phyloP scores from a whole-genome alignment of 768 basidiomycete genomes.

The Sarcodon aspratus region DNA sequence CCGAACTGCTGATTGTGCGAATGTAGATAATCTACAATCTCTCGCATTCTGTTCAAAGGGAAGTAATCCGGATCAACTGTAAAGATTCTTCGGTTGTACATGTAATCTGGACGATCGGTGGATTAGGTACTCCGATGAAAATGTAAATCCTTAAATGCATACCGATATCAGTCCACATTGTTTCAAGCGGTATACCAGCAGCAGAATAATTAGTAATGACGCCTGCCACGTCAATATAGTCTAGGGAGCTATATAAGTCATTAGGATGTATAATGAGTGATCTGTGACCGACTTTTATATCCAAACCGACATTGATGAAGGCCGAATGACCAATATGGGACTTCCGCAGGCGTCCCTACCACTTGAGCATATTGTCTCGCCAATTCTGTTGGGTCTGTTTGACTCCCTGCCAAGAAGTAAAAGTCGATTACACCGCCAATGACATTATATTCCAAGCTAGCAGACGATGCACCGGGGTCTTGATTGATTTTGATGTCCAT shows the following conservation, averaged over 20 bases:
- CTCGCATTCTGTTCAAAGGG: slow-evolving; percentile 48
- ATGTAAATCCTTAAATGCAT: slow-evolving; percentile 4
- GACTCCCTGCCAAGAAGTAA: slow-evolving; percentile 65
- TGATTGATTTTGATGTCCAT: slow-evolving; percentile 66
- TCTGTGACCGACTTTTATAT: slow-evolving; percentile 34
- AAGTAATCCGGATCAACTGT: slow-evolving; percentile 62
- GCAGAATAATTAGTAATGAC: slow-evolving; percentile 53
- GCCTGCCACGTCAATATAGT: slow-evolving; percentile 48
- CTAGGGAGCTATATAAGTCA: slow-evolving; percentile 16
- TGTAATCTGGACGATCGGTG: slow-evolving; percentile 39
- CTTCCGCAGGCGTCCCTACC: slow-evolving; percentile 55
- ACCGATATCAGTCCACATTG: slow-evolving; percentile 77
- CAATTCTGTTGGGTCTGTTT: slow-evolving; percentile 42
- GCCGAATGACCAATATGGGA: slow-evolving; percentile 68
- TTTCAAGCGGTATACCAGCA: slow-evolving; percentile 57
- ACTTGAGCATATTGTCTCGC: slow-evolving; percentile 61
- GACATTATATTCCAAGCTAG: slow-evolving; percentile 58
- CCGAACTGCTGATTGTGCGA: slow-evolving; percentile 45
- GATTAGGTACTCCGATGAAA: not conserved
- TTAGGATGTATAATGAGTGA: not conserved
- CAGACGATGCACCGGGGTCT: slow-evolving; percentile 15
- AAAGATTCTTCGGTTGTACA: slow-evolving; percentile 56
- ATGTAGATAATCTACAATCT: slow-evolving; percentile 54
- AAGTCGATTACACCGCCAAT: slow-evolving; percentile 74
- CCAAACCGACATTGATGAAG: slow-evolving; percentile 68